A percentile compares a stretch with the other conserved stretches of the same genome.
These are phyloP conservation scores for Pneumocystis canis DNA, from an alignment of 1,139 yeast species.

Conservation along the genomic window DNA sequence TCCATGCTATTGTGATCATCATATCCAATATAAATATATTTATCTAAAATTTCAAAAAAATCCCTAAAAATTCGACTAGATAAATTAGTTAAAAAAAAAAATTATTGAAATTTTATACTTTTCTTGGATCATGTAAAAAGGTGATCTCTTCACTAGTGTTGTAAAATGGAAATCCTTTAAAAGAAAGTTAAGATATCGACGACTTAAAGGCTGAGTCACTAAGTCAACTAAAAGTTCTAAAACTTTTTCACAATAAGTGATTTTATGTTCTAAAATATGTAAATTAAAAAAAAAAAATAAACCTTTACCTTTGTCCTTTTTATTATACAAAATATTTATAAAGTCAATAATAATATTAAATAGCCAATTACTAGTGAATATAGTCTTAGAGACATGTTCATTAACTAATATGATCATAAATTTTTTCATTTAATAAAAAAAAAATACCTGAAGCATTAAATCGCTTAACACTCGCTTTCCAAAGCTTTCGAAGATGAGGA, in stretches of 20 bases:
- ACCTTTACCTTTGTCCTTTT: conserved; percentile 1
- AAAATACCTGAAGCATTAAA: conserved; percentile 12
- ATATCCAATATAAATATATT: conserved; percentile 29
- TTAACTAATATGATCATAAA: conserved; percentile 6
- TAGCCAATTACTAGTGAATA: conserved; percentile 20
- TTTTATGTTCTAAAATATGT: neutral
- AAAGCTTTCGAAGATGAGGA: conserved; percentile 19
- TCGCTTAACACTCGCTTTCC: conserved; percentile 20
- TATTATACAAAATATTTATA: conserved; percentile 4
- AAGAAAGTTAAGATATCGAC: conserved; percentile 28
- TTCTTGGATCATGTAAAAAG: conserved; percentile 3
- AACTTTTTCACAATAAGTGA: conserved; percentile 9
- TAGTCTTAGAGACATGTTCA: conserved; percentile 9
- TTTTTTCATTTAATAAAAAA: neutral
- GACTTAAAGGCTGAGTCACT: conserved; percentile 32
- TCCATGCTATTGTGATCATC: conserved; percentile 31
- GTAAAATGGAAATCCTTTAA: conserved; percentile 23
- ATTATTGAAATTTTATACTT: neutral
- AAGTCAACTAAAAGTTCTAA: conserved; percentile 22
- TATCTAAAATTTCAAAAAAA: conserved; percentile 19
- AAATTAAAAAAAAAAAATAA: neutral
- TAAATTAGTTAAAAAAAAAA: neutral
- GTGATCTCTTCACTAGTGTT: conserved; percentile 11
- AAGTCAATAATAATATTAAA: conserved; percentile 15
- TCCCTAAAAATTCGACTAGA: conserved; percentile 5